These are phyloP conservation scores for Nectriaceae sp. DNA, from an alignment of 2,329 filamentous ascomycete species.

Conservation along the genomic window DNA sequence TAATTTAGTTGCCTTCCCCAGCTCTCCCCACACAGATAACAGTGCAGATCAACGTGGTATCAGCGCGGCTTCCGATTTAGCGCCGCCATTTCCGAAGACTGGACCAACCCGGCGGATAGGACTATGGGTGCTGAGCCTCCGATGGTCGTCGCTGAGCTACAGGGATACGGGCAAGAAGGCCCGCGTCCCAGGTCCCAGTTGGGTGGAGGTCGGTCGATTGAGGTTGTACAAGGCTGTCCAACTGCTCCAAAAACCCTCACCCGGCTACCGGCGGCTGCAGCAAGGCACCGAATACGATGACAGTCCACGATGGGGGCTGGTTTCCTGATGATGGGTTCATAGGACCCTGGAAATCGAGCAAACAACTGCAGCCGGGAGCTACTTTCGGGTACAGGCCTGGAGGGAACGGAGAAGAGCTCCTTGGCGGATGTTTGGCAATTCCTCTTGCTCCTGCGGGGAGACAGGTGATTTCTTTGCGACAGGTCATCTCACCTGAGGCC, in stretches of 20 bases:
- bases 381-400: constrained; percentile 6
- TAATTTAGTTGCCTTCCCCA: constrained; percentile 5
- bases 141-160: background rate
- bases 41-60: constrained; percentile 17
- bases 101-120: constrained; percentile 2
- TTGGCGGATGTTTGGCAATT: no score
- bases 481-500: constrained; percentile 25
- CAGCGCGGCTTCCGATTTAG: constrained; percentile 20
- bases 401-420: constrained; percentile 10
- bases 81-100: constrained; percentile 21
- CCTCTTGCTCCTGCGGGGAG: constrained; percentile 14
- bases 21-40: constrained; percentile 16
- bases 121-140: background rate
- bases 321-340: constrained; percentile 4
- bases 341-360: background rate
- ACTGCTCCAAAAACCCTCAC: constrained; percentile 14
- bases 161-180: background rate
- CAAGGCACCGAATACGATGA: constrained; percentile 20
- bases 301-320: constrained; percentile 10
- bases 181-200: constrained; percentile 1
- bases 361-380: constrained; percentile 3
- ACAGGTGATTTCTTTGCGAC: constrained; percentile 24
- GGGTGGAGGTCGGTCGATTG: constrained; percentile 8
- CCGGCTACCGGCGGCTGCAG: constrained; percentile 24
- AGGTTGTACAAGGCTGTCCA: constrained; percentile 13